Percentiles rank a stretch among this genome's conserved stretches.
These are phyloP conservation scores for Cymbidium sinense DNA, from an alignment of 106 monocot genomes.

Conservation along the genomic window DNA sequence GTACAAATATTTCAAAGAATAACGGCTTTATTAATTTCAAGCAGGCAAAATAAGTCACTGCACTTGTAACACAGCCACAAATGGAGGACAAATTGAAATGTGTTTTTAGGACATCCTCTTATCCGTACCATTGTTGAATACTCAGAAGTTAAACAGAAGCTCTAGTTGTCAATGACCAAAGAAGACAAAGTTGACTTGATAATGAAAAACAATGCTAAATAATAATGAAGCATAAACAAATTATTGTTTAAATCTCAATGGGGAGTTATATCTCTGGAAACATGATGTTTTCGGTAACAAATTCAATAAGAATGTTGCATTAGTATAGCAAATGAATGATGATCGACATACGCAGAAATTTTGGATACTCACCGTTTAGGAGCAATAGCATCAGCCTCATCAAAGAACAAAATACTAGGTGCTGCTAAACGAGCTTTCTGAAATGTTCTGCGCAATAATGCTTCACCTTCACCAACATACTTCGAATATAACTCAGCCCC, in stretches of 20 bases:
- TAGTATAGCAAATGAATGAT: not conserved
- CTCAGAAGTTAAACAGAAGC: not conserved
- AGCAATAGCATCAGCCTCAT: slow-evolving; percentile 91
- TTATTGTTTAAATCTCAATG: not conserved
- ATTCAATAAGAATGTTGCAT: not conserved
- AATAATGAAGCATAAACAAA: too few species aligned
- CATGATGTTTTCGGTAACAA: not conserved
- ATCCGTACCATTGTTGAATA: not conserved
- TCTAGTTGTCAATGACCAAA: not conserved
- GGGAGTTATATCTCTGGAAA: not conserved
- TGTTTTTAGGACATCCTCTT: not conserved
- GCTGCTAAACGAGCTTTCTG: slow-evolving; percentile 73
- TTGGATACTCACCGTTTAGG: slow-evolving; percentile 56
- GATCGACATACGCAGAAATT: not conserved
- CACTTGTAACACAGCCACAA: not conserved
- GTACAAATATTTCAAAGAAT: not conserved
- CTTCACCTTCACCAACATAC: slow-evolving; percentile 99
- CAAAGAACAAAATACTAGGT: slow-evolving; percentile 95
- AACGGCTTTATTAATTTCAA: not conserved
- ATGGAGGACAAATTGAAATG: not conserved
- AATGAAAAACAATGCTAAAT: not conserved
- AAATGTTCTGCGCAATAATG: slow-evolving; percentile 68
- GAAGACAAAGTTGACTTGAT: not conserved
- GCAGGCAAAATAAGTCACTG: not conserved
- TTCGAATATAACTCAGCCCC: slow-evolving; percentile 91